Base-by-base conservation (phyloP, 176 grass and related monocot genomes). In the Sorghum bicolor region DNA sequence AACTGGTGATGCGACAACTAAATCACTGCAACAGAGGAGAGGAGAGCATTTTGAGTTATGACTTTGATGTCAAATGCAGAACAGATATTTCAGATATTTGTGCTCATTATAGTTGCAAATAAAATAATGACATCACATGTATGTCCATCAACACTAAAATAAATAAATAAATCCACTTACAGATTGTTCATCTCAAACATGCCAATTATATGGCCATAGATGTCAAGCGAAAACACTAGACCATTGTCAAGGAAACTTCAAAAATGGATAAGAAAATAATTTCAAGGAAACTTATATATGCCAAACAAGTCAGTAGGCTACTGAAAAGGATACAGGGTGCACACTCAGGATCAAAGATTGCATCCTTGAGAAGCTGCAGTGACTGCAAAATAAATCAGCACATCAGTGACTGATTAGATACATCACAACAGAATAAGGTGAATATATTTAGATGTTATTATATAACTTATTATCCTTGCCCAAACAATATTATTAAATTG, bases 141-240 rank as follows among this genome's bases (percentile, higher is more conserved):
- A 77, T 6, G 34, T 31, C 19, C 8, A 64, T 67, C 50, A 86
- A 86, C 61, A 72, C 29, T 75, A 86, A 80, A 75, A 10, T 60
- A 86, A 82, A 75, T 13, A 82, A 19, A 41, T 39, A 24, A 53
- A 52, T 72, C 71, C 52, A 93, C 96, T 94, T 87, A 99, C 93
- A 99, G 96, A 90, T 96, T 98, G 91, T 98, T 98, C 76, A 98
- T 87, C 87, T 98, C 96, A 96, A 96, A 99, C 96, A 96, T 92
- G 89, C 93, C 93, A 86, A 99, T 94, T 90, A 99, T 94, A 83
- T 94, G 86, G 33, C 93, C 93, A 87, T 96, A 99, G 39, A 92
- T 88, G 72, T 98, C 93, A 63, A 96, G 93, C 5, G 96, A 96
- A 88, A 98, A 98, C 62, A 98, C 96, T 98, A 80, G 57, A 50